Conservation (phyloP, 2,329 filamentous ascomycete genomes). For the Xylaria sp. region DNA sequence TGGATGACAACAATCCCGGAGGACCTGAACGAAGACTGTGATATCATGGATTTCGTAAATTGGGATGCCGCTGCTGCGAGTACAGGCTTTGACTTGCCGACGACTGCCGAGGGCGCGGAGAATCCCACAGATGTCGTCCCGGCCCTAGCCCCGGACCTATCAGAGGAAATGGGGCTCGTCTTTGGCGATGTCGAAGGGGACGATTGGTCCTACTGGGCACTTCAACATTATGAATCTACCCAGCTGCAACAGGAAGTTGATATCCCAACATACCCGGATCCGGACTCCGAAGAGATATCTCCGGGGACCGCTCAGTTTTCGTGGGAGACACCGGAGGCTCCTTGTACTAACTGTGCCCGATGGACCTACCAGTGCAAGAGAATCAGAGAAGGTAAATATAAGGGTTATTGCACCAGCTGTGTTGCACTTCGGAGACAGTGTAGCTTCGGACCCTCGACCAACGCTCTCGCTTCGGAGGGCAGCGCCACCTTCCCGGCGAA, state of each 20-base stretch:
- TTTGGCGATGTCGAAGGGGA: conserved; percentile 68
- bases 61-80: conserved; percentile 63
- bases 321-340: conserved; percentile 58
- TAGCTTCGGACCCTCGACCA: conserved; percentile 61
- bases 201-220: conserved; percentile 68
- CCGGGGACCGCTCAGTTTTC: conserved; percentile 49
- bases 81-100: conserved; percentile 49
- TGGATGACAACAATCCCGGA: conserved; percentile 60
- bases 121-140: conserved; percentile 45
- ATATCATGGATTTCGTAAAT: conserved; percentile 69
- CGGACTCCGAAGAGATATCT: conserved; percentile 44
- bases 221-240: conserved; percentile 66
- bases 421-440: conserved; percentile 69
- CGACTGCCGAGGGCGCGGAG: conserved; percentile 52
- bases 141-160: conserved; percentile 40
- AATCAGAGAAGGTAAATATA: conserved; percentile 68
- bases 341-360: conserved; percentile 64
- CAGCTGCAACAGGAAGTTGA: conserved; percentile 52
- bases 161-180: conserved; percentile 60
- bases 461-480: conserved; percentile 51
- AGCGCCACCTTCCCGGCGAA: conserved; percentile 57
- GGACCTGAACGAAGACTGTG: conserved; percentile 52
- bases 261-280: conserved; percentile 48
- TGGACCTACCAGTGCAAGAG: conserved; percentile 69
- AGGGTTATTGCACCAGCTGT: conserved; percentile 71